Evolutionary conservation across 2,329 filamentous ascomycete genomes (phyloP).

Genomic region (Aciculosporium take): DNA sequence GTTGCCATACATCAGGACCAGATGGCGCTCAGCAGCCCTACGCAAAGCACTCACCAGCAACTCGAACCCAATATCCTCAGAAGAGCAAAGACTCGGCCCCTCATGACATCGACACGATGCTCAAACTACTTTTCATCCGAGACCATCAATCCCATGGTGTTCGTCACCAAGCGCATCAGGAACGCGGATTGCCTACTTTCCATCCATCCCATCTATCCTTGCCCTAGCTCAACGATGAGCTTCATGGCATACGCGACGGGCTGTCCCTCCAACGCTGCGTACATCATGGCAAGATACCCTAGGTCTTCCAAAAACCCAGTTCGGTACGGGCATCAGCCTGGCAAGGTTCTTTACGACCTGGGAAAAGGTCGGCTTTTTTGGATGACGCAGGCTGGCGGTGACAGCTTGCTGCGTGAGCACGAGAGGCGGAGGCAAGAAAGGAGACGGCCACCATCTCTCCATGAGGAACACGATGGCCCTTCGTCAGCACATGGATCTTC

Average conservation of each 20-base stretch:
- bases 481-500: not conserved
- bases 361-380: slow-evolving; percentile 1
- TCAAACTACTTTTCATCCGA: not conserved
- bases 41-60: not conserved
- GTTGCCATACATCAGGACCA: not conserved
- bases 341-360: not conserved
- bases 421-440: not conserved
- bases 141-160: not conserved
- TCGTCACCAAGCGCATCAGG: not conserved
- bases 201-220: not conserved
- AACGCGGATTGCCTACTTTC: slow-evolving; percentile 1
- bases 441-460: not conserved
- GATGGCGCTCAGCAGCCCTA: not conserved
- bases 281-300: slow-evolving; percentile 3
- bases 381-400: not conserved
- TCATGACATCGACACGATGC: slow-evolving; percentile 1
- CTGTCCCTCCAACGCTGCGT: not conserved
- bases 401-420: not conserved
- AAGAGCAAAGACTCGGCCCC: not conserved
- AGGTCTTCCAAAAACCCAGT: not conserved
- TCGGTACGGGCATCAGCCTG: not conserved
- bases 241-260: slow-evolving; percentile 2
- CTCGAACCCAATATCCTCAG: not conserved
- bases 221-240: not conserved
- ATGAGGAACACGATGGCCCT: not conserved